Conservation (phyloP, 768 basidiomycete species). For the Mycena capillaripes region DNA sequence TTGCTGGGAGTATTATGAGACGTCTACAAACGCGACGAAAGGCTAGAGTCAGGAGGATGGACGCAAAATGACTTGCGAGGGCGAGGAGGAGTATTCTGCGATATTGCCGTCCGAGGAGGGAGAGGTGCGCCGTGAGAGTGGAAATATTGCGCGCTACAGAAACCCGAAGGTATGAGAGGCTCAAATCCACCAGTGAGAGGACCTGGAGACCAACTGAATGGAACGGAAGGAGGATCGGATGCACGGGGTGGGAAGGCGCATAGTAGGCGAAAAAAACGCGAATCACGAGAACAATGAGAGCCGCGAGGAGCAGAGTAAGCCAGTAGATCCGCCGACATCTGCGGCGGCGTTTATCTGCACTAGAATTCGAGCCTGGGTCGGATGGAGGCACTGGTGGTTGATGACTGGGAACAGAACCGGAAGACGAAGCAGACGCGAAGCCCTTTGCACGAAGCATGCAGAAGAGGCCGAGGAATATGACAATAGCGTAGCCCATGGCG, state of each 20-base stretch:
- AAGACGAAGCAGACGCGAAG: background rate
- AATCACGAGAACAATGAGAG: background rate
- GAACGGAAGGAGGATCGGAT: no score
- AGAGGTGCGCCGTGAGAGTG: background rate
- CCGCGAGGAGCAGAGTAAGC: background rate
- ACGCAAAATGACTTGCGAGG: no score
- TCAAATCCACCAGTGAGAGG: background rate
- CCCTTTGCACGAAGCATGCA: conserved; percentile 20
- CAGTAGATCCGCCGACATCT: background rate
- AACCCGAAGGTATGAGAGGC: background rate
- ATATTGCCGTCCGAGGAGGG: background rate
- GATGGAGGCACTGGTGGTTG: background rate
- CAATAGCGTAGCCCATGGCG: background rate
- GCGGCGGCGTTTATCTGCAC: no score
- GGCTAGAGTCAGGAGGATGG: background rate
- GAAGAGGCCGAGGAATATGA: background rate
- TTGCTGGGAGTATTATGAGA: fast-evolving
- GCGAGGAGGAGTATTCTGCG: background rate
- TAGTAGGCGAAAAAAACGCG: background rate
- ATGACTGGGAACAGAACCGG: background rate
- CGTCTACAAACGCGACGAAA: background rate
- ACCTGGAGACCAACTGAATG: no score
- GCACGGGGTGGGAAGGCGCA: background rate
- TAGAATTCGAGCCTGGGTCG: background rate
- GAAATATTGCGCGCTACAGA: background rate